Base-by-base conservation (phyloP, 805 yeast genomes). In the Teunomyces panamensis region DNA sequence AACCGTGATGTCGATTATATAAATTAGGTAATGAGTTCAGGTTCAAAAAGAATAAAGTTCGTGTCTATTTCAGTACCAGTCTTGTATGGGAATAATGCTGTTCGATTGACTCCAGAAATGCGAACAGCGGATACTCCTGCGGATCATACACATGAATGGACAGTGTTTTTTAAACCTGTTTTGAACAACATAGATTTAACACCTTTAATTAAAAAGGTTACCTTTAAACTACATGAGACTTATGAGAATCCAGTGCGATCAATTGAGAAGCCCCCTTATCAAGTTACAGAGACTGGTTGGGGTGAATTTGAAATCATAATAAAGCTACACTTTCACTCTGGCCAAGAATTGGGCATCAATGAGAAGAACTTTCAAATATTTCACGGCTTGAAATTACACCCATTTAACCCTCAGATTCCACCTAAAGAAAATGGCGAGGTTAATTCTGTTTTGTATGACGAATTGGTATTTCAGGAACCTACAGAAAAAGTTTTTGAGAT, bases 271-370 rank as follows among this genome's bases (percentile, higher is more conserved):
- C 97, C 98, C 1, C 99, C 99, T 0, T 94, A 86, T 59, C 96
- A 90, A 64, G 89, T 94, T 27, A 87, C 96, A 1, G 99, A 94
- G 61, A 88, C 98, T 0, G 99, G 99, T 0, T 94, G 99, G 99
- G 99, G 99, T 55, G 99, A 94, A 65, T 94, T 94, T 67, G 99
- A 94, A 60, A 86, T 94, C 51, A 81, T 87, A 32, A 84, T 94
- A 47, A 88, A 91, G 62, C 80, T 94, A 13, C 91, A 84, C 64
- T 94, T 94, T 65, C 84, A 83, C 33, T 78, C 84, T n/a, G 96
- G 88, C 28, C 85, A 95, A 11, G 78, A 73, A 41, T 57, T 73
- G 36, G 75, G 76, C 2, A 68, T 72, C 30, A 85, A 84, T 56
- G 99, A 94, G 62, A 94, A 94, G 71, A 84, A 87, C 65, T 70